Evolutionary conservation across 208 protist species (phyloP).

Genomic region (Acanthamoeba lugdunensis): DNA sequence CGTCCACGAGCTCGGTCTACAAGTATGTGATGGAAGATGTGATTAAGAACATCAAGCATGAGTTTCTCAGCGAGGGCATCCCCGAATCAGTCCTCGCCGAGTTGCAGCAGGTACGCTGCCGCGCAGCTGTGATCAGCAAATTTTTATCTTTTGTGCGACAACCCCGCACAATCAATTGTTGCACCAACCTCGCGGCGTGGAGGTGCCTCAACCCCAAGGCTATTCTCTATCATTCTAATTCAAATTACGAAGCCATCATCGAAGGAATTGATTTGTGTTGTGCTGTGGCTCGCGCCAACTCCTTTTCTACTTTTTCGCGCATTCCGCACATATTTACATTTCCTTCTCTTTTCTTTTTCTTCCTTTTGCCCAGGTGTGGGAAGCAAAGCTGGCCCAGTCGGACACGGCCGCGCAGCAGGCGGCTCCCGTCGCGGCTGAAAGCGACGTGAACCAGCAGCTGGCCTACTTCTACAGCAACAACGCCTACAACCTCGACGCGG

Average conservation of each 20-base stretch:
- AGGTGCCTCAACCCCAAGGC: not conserved
- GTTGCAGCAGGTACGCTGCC: slow-evolving; percentile 56
- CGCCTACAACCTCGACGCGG: not conserved
- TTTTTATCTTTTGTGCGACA: too few relatives aligned
- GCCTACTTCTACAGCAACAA: slow-evolving; percentile 33
- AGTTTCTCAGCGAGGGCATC: slow-evolving; percentile 77
- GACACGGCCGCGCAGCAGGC: not conserved
- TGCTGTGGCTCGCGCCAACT: too few relatives aligned
- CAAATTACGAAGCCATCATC: too few relatives aligned
- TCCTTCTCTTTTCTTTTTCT: not conserved
- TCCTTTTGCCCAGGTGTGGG: slow-evolving; percentile 32
- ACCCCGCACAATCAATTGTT: not conserved
- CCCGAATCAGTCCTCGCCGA: slow-evolving; percentile 65
- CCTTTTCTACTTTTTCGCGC: not conserved
- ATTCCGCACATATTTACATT: not conserved
- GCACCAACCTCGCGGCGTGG: too few relatives aligned
- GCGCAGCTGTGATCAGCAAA: too few relatives aligned
- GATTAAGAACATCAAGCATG: slow-evolving; percentile 72
- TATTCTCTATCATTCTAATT: not conserved
- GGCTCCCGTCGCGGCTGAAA: not conserved
- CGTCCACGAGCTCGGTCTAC: slow-evolving; percentile 40
- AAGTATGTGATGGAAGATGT: slow-evolving; percentile 74
- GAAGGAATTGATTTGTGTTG: too few relatives aligned
- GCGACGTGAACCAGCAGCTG: not conserved
- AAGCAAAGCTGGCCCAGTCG: slow-evolving; percentile 38